These are phyloP conservation scores for Beauveria asiatica DNA, from an alignment of 2,329 filamentous ascomycete genomes.

Conservation along the genomic window DNA sequence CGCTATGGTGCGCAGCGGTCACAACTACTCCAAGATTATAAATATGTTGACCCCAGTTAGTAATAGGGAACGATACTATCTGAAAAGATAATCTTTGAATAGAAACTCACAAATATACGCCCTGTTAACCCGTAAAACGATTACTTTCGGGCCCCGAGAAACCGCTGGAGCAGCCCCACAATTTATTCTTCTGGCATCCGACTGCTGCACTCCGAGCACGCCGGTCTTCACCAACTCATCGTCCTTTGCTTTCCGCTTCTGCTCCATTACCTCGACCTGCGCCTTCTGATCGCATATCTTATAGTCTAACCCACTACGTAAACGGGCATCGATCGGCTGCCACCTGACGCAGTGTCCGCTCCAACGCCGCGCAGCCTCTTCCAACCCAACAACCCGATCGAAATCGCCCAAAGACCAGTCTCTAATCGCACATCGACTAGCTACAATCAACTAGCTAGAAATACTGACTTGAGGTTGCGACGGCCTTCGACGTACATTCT, in stretches of 20 bases:
- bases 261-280: not conserved
- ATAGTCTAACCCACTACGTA: not conserved
- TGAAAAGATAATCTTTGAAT: too few relatives aligned
- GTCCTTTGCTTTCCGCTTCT: not conserved
- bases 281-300: not conserved
- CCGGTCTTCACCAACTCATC: not conserved
- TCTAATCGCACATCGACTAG: not conserved
- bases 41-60: too few relatives aligned
- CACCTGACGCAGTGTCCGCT: not conserved
- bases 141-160: not conserved
- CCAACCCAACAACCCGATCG: not conserved
- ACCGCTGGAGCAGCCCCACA: not conserved
- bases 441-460: not conserved
- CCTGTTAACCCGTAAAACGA: not conserved
- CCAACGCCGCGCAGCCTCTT: not conserved
- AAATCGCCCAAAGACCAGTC: not conserved
- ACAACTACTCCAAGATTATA: not conserved
- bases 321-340: not conserved
- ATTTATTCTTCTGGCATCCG: not conserved
- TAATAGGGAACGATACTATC: too few relatives aligned
- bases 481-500: not conserved
- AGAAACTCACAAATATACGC: not conserved
- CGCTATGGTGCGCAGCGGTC: not conserved
- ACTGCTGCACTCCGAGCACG: not conserved
- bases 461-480: not conserved